A percentile compares a stretch with the other conserved stretches of the same genome.
Evolutionary conservation across 352 stramenopile species (phyloP).

Genomic region (Phytophthora macrochlamydospora): DNA sequence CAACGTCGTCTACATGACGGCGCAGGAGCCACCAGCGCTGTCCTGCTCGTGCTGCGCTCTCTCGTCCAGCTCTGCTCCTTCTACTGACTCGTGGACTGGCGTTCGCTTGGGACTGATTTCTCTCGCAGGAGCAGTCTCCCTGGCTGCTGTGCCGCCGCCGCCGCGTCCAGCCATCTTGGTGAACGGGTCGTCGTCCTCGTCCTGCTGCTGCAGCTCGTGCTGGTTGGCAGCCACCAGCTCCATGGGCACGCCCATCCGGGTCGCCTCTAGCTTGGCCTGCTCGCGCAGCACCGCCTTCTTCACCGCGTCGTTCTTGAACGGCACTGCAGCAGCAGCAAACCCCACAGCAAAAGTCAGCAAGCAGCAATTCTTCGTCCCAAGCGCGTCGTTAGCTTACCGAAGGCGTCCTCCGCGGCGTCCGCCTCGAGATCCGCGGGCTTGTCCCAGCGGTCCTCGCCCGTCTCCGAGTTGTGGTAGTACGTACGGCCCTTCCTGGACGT

Average conservation of each 20-base stretch:
- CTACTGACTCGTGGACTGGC: conserved; percentile 2
- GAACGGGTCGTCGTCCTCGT: conserved; percentile 36
- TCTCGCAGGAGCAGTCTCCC: neutral
- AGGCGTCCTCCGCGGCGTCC: conserved; percentile 59
- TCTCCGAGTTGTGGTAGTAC: conserved; percentile 89
- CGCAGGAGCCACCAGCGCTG: conserved; percentile 15
- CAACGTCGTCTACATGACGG: conserved; percentile 26
- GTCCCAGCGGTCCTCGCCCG: conserved; percentile 80
- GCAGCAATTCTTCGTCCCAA: neutral
- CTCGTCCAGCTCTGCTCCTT: conserved; percentile 3
- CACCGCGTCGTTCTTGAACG: conserved; percentile 83
- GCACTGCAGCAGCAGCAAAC: conserved; percentile 43
- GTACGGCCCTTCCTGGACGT: conserved; percentile 61
- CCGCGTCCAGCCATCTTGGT: conserved; percentile 24
- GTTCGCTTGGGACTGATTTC: conserved; percentile 8
- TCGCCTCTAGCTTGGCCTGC: conserved; percentile 77
- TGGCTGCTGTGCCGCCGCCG: neutral
- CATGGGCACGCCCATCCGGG: conserved; percentile 66
- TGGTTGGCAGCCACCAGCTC: conserved; percentile 59
- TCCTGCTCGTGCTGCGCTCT: conserved; percentile 8
- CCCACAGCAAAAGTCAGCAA: neutral
- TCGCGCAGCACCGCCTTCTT: conserved; percentile 81
- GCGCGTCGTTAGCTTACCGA: conserved; percentile 39
- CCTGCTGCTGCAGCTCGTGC: conserved; percentile 42
- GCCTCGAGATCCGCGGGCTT: conserved; percentile 69